Base-by-base conservation (phyloP, 192 early-diverging fungal species). In the Phlyctochytrium bullatum region DNA sequence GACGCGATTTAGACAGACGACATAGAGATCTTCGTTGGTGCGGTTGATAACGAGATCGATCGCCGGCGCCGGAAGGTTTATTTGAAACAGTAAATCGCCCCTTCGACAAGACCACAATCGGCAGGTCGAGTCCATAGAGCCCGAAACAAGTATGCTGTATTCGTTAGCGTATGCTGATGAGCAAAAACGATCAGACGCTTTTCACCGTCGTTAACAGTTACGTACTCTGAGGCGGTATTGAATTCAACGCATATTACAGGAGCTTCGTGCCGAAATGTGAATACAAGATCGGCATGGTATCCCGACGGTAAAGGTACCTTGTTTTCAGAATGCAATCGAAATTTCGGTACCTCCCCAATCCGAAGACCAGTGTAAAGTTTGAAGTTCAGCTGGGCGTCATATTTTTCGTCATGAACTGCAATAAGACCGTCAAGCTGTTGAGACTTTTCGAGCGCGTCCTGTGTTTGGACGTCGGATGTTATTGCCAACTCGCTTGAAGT, bases 71-170 rank as follows among this genome's bases (percentile, higher is more conserved):
- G 85, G 85, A 3, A 78, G 61, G 63, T 87, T 87, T 64, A 87
- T 85, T 50, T 87, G 85, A 64, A 87, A 87, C 3, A 87, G 73
- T n/a, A 81, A 70, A 34, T 84, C 81, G 0, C 85, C 85, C 34
- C 79, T 31, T n/a, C 83, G 65, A 20, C 67, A 70, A 4, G 81
- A 83, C 85, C 85, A 87, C 3, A 87, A 64, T 17, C 85, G 71
- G 52, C 78, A 81, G 0, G 85, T 85, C 23, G 77, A 62, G 62
- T 87, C 85, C 60, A 78, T 71, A n/a, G 80, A 81, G n/a, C 83
- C 83, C 3, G 85, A 83, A 31, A 83, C 70, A 23, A 80, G 28
- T 14, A 85, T 75, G 67, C 76, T 83, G 67, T 0, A 25, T n/a
- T 14, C 27, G 27, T 20, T 57, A 20, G 6, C 6, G 10, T 10